Conservation (phyloP, 495 filamentous ascomycete species). For the Schizothecium vesticola region DNA sequence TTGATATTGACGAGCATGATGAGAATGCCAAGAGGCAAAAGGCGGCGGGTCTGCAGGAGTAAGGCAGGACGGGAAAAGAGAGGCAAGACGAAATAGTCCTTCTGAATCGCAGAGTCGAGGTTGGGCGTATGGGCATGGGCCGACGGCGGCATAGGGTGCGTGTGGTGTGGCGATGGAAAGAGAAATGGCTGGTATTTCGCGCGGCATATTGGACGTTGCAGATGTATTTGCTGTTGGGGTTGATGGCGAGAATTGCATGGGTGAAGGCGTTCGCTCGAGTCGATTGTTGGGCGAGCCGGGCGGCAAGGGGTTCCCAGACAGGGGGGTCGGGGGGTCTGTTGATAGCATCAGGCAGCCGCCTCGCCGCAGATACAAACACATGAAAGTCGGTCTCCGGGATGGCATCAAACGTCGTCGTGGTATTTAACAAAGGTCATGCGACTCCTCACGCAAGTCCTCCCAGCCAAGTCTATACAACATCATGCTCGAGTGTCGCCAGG, state of each 20-base stretch:
- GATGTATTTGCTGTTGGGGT: not conserved
- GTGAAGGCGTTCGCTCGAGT: not conserved
- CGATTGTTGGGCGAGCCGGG: not conserved
- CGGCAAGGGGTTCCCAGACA: no score
- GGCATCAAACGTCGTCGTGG: not conserved
- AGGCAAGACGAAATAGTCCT: not conserved
- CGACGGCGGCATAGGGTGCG: not conserved
- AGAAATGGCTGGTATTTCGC: not conserved
- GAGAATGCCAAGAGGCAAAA: constrained; percentile 43
- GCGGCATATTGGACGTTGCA: no score
- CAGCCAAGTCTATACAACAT: constrained; percentile 2
- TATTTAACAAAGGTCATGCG: constrained; percentile 7
- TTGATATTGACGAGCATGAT: constrained; percentile 93
- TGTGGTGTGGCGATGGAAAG: not conserved
- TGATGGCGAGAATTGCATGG: not conserved
- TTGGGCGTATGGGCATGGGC: not conserved
- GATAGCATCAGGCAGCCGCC: no score
- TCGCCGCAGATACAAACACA: not conserved
- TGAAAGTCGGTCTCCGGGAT: not conserved
- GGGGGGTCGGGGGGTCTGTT: no score
- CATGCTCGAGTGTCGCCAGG: not conserved
- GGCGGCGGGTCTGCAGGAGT: not conserved
- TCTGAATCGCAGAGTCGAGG: not conserved
- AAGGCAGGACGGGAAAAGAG: not conserved
- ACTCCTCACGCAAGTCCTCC: not conserved